Percentiles rank a stretch among this genome's conserved stretches.
phyloP scores from a whole-genome alignment of 768 basidiomycete genomes.

The Agrocybe praecox region DNA sequence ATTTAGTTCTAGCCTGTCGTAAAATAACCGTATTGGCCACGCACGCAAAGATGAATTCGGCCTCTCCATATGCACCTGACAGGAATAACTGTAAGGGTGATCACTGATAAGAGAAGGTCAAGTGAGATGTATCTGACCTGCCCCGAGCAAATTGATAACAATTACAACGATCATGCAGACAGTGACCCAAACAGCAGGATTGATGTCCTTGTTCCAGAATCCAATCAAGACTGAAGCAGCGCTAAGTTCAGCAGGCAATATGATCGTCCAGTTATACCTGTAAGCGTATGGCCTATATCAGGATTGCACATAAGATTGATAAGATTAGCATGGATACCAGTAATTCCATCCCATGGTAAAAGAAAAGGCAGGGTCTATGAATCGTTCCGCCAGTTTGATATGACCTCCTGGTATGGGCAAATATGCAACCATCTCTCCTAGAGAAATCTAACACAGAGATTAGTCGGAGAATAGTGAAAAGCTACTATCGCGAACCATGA shows the following conservation, averaged over 20 bases:
- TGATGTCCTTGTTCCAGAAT: conserved; percentile 61
- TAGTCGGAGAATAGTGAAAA: background rate
- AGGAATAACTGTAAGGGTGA: background rate
- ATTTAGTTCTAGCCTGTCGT: background rate
- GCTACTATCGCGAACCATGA: conserved; percentile 54
- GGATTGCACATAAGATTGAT: background rate
- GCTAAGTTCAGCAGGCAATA: conserved; percentile 72
- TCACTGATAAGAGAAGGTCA: background rate
- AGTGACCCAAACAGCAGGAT: conserved; percentile 79
- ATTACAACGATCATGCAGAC: conserved; percentile 78
- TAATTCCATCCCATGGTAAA: conserved; percentile 59
- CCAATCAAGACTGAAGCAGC: conserved; percentile 78
- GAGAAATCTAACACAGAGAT: conserved; percentile 47
- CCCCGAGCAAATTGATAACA: conserved; percentile 74
- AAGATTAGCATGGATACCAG: conserved; percentile 27
- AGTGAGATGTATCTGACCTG: conserved; percentile 38
- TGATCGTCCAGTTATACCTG: conserved; percentile 64
- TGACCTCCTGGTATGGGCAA: conserved; percentile 81
- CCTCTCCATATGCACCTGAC: conserved; percentile 74
- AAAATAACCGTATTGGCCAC: conserved; percentile 22
- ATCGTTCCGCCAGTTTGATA: conserved; percentile 80
- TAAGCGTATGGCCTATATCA: conserved; percentile 2
- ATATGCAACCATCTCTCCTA: conserved; percentile 78
- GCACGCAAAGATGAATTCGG: conserved; percentile 85
- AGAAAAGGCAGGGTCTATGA: conserved; percentile 76